Evolutionary conservation across 441 rosid species (phyloP).

Genomic region (Croton laevigatus): DNA sequence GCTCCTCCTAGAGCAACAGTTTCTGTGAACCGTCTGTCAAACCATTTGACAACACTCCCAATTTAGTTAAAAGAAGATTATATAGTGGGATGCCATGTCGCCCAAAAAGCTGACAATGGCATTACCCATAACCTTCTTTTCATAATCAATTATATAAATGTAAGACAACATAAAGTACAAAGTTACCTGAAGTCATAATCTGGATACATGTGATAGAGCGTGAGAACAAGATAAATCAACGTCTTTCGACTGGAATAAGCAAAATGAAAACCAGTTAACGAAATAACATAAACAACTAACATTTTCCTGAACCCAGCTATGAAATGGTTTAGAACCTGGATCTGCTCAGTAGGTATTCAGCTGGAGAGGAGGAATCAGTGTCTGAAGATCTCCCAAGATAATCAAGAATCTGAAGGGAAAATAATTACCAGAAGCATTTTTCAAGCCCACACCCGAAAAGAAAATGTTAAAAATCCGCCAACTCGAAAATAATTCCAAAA

Average conservation of each 20-base stretch:
- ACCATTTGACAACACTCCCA: slow-evolving; percentile 99
- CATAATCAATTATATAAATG: neutral
- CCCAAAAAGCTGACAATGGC: slow-evolving; percentile 89
- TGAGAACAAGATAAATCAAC: slow-evolving; percentile 88
- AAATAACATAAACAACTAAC: slow-evolving; percentile 8
- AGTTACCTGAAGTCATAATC: slow-evolving; percentile 96
- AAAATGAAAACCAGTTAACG: slow-evolving; percentile 33
- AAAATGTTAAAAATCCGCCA: neutral
- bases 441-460: neutral
- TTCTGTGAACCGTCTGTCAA: slow-evolving; percentile 83
- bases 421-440: slow-evolving; percentile 7
- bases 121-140: slow-evolving; percentile 95
- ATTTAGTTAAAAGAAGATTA: slow-evolving; percentile 48
- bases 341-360: slow-evolving; percentile 76
- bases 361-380: slow-evolving; percentile 72
- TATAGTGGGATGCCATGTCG: slow-evolving; percentile 90
- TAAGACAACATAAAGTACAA: slow-evolving; percentile 23
- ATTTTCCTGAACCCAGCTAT: slow-evolving; percentile 16
- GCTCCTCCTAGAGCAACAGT: slow-evolving; percentile 85
- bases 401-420: slow-evolving; percentile 66
- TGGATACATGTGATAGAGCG: slow-evolving; percentile 86
- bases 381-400: slow-evolving; percentile 87
- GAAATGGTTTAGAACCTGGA: slow-evolving; percentile 57
- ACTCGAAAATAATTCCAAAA: neutral
- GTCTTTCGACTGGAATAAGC: slow-evolving; percentile 79